Conservation (phyloP, 2,329 filamentous ascomycete genomes). For the Talaromyces pinophilus region DNA sequence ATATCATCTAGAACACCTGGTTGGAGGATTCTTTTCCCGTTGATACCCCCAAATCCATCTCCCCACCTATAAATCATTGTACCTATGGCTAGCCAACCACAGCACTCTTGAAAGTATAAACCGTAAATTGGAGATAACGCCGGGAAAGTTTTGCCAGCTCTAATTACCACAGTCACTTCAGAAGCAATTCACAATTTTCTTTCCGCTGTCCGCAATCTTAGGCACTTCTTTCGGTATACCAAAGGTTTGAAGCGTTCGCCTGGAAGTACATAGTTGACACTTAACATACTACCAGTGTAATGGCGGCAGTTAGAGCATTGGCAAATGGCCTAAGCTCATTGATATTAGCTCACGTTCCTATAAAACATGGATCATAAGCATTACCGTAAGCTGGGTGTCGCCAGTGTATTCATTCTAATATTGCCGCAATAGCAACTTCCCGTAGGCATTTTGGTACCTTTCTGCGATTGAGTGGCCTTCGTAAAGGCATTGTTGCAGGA, state of each 20-base stretch:
- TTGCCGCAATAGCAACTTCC: neutral
- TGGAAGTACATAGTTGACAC: neutral
- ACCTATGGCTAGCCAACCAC: neutral
- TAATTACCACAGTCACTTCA: neutral
- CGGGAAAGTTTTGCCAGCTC: neutral
- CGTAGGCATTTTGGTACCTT: neutral
- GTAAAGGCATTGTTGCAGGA: neutral
- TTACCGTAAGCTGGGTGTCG: neutral
- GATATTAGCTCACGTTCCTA: neutral
- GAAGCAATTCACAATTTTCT: neutral
- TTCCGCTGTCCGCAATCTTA: neutral
- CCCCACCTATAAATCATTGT: neutral
- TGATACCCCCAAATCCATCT: neutral
- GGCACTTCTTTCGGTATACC: neutral
- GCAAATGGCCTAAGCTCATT: neutral
- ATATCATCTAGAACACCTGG: neutral
- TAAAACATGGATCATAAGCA: neutral
- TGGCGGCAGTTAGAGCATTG: neutral
- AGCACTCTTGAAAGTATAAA: neutral
- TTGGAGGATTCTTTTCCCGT: neutral
- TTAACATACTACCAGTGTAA: neutral
- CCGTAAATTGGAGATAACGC: neutral
- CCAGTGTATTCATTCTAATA: neutral
- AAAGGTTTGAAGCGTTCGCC: neutral
- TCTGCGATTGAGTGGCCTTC: neutral